Base-by-base conservation (phyloP, 2,329 filamentous ascomycete genomes). In the Keithomyces neogunnii region DNA sequence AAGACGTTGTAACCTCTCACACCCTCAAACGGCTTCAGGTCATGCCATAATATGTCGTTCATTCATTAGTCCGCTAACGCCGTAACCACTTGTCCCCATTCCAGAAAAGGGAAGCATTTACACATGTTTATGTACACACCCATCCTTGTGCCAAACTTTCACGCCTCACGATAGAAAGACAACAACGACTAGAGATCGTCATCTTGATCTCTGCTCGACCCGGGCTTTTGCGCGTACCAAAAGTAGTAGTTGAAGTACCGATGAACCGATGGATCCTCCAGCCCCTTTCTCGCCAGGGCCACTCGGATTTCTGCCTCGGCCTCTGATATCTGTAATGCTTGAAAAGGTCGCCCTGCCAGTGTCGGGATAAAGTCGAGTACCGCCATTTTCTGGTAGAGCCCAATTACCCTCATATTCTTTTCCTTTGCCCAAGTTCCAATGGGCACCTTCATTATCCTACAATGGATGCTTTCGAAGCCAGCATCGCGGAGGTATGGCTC, bases 331-430 rank as follows among this genome's bases (percentile, higher is more conserved):
- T 63, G 63, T 29, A 60, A 55, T 9, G 66, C 66, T 39, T 60
- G 54, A 30, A 70, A 60, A 5, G 68, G 66, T 47, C 65, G 63
- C 13, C 62, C 62, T 4, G 66, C 61, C n/a, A 67, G 57, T 3
- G 69, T 67, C 54, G 66, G 64, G 7, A 72, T 60, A 26, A 68
- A 62, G 39, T 68, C 66, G 30, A 65, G 52, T 32, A 69, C 56
- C 30, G 65, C 62, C 19, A 68, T 65, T 47, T 69, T 62, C 63
- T 67, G 70, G 51, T 71, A 67, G 32, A 69, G 58, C 19, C 69
- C 70, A 2, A 68, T 63, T 33, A 67, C 62, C 49, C 69, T 66
- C 49, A 55, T 50, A 62, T 56, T 69, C 63, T 49, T 58, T 54
- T 54, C 59, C 47, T 50, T 56, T 32, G 68, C 59, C 69, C 69